These are phyloP conservation scores for Passiflora organensis DNA, from an alignment of 345 rosid genomes.

Conservation along the genomic window DNA sequence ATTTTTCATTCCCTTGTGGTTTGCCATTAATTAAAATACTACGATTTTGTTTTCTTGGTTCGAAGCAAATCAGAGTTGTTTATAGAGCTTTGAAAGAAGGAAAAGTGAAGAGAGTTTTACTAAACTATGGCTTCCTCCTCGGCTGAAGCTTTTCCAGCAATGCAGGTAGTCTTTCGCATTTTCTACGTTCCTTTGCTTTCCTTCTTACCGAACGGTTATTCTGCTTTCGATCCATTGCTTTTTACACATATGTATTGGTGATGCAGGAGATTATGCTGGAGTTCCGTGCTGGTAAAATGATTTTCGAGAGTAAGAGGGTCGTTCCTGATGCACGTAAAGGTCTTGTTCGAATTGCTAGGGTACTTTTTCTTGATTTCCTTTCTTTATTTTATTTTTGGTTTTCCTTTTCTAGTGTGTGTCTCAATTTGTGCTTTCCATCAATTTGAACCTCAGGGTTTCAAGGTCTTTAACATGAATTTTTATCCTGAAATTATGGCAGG, in stretches of 20 bases:
- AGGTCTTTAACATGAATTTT: too few species aligned
- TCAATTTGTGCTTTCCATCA: background rate
- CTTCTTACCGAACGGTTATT: slow-evolving; percentile 9
- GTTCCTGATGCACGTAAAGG: slow-evolving; percentile 88
- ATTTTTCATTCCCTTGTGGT: too few species aligned
- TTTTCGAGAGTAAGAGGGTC: slow-evolving; percentile 69
- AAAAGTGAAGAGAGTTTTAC: background rate
- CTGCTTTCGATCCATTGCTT: too few species aligned
- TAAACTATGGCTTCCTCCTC: slow-evolving; percentile 24
- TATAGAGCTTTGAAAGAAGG: too few species aligned
- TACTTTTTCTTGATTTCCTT: slow-evolving; percentile 20
- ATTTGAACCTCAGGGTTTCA: too few species aligned
- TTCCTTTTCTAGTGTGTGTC: background rate
- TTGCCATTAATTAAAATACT: too few species aligned
- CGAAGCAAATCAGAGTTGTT: too few species aligned
- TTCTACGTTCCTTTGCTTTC: background rate
- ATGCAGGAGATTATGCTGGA: slow-evolving; percentile 69
- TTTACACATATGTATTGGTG: too few species aligned
- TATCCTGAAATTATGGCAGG: slow-evolving; percentile 45
- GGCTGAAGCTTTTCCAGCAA: slow-evolving; percentile 24
- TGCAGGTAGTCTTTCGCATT: slow-evolving; percentile 16
- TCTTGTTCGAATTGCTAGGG: slow-evolving; percentile 76
- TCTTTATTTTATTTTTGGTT: background rate
- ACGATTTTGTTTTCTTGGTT: too few species aligned
- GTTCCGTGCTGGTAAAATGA: slow-evolving; percentile 98